Percentiles rank a stretch among this genome's conserved stretches.
phyloP scores from a whole-genome alignment of 768 basidiomycete species.

The Suillus subluteus region DNA sequence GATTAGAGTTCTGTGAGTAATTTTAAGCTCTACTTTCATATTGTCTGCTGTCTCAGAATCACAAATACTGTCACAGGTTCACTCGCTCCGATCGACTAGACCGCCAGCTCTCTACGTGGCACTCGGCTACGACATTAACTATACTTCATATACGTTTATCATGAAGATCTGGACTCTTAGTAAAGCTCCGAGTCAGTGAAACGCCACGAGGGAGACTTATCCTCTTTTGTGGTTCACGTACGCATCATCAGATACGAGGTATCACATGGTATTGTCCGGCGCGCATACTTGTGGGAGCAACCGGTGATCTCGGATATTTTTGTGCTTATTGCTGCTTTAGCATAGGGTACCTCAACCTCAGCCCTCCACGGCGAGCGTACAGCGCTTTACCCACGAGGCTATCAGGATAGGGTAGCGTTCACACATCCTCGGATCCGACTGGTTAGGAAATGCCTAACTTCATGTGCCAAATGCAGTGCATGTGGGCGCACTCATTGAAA shows the following conservation, averaged over 20 bases:
- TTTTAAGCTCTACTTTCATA: not conserved
- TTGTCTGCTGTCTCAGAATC: not conserved
- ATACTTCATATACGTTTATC: not conserved
- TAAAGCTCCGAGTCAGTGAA: not conserved
- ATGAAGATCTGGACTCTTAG: not conserved
- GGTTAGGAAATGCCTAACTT: not conserved
- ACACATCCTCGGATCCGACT: not conserved
- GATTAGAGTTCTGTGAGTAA: not conserved
- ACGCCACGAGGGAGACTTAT: not conserved
- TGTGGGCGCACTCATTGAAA: not conserved
- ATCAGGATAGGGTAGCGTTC: not conserved
- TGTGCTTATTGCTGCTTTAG: not conserved
- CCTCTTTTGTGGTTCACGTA: not conserved
- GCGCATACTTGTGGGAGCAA: not conserved
- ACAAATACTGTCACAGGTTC: not conserved
- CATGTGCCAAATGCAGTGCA: not conserved
- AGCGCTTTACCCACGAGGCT: not conserved
- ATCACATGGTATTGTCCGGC: not conserved
- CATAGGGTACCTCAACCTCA: not conserved
- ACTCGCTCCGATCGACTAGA: not conserved
- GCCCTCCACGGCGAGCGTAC: not conserved
- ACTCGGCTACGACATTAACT: not conserved
- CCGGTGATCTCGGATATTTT: not conserved
- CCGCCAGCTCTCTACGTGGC: not conserved
- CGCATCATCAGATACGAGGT: not conserved